phyloP scores from a whole-genome alignment of 192 early-diverging fungal species.

The Paraglomus brasilianum region DNA sequence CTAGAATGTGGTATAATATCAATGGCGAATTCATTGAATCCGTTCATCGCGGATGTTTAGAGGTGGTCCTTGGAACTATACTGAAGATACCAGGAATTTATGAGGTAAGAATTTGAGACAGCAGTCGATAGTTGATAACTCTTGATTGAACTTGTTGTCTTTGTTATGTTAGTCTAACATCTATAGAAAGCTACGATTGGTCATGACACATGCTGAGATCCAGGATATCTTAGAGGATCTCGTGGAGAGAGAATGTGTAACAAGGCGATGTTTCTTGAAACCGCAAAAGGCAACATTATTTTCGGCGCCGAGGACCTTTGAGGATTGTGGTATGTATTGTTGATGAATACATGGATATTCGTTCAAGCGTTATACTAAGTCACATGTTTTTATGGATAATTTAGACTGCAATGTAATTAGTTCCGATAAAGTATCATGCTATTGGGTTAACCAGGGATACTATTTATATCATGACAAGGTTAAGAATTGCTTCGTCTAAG shows the following conservation, averaged over 20 bases:
- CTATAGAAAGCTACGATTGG: slow-evolving; percentile 29
- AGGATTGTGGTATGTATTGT: slow-evolving; percentile 28
- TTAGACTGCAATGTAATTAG: slow-evolving; percentile 10
- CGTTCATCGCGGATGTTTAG: slow-evolving; percentile 35
- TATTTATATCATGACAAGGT: neutral
- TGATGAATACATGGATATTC: neutral
- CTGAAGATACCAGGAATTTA: slow-evolving; percentile 33
- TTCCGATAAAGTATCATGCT: slow-evolving; percentile 25
- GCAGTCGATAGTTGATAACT: neutral
- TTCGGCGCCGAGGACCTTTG: slow-evolving; percentile 26
- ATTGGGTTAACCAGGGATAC: slow-evolving; percentile 16
- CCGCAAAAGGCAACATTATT: slow-evolving; percentile 31
- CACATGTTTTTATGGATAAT: neutral
- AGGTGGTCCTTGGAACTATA: slow-evolving; percentile 31
- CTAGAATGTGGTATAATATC: slow-evolving; percentile 38
- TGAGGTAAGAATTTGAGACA: slow-evolving; percentile 20
- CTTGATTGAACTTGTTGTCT: neutral
- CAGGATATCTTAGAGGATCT: slow-evolving; percentile 31
- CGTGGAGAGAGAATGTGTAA: slow-evolving; percentile 11
- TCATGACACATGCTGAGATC: slow-evolving; percentile 35
- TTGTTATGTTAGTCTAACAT: slow-evolving; percentile 26
- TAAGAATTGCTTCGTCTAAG: too few relatives aligned
- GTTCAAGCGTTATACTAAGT: neutral
- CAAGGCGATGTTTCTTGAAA: slow-evolving; percentile 12
- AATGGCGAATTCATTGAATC: slow-evolving; percentile 35